Evolutionary conservation across 306 rosid species (phyloP), one percentile per base, ranked within the genome.

Genomic region (Ceratonia siliqua): DNA sequence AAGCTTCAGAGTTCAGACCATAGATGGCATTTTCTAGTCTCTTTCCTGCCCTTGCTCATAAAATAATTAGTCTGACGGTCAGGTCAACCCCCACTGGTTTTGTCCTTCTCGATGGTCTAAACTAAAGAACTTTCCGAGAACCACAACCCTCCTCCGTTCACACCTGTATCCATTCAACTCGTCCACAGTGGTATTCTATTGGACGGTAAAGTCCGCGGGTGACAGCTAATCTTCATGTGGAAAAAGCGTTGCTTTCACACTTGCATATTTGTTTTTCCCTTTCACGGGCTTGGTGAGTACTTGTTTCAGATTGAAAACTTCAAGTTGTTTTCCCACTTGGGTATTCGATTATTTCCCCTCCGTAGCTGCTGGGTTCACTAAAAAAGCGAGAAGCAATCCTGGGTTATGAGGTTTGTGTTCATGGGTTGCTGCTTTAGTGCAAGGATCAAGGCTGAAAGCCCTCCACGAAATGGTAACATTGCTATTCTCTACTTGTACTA

Each of bases 361-460:
- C 5, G 20, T 18, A 72, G n/a, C 64, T 69, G 2, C 8, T 75
- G 27, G 54, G 25, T 75, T 30, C 39, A 9, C 66, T 58, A 43
- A 46, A 17, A 66, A 52, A 27, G 74, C 63, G 24, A 61, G 48
- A 42, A 66, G 35, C 43, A 10, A 10, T 68, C 69, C 81, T 75
- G 18, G 65, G 39, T 74, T 64, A 35, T 70, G 42, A 76, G 75
- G 65, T 76, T 41, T 70, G 27, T 55, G 20, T 21, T 79, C 58
- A 95, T 95, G 99, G 99, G 99, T 79, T 90, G 97, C 56, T 92
- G 98, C 82, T 78, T 76, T 0, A 89, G 98, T 85, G 89, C 90
- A 12, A 85, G 85, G 68, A 85, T 95, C 83, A 95, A 95, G 81
- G 99, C 98, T 73, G 97, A 92, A 61, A 95, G 97, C 88, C 92